Percentiles rank a stretch among this genome's conserved stretches.
Conservation (phyloP, 352 stramenopile species). For the Pythium dissimile region DNA sequence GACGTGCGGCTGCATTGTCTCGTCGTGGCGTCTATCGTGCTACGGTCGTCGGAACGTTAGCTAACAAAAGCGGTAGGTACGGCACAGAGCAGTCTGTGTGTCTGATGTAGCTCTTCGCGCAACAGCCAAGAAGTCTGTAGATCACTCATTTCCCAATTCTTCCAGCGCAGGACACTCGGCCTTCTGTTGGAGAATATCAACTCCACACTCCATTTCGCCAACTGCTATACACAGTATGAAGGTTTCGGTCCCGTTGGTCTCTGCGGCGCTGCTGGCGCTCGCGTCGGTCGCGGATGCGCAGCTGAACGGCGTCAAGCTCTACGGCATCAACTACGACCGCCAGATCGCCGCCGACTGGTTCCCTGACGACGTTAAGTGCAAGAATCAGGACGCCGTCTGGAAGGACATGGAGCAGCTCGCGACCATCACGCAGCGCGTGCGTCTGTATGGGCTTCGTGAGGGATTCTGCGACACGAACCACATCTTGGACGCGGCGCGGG, state of each 20-base stretch:
- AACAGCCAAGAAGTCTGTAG: not conserved
- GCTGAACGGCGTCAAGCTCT: conserved; percentile 47
- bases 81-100: not conserved
- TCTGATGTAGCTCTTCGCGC: not conserved
- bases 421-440: conserved; percentile 44
- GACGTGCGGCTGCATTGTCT: not conserved
- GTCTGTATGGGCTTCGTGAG: conserved; percentile 66
- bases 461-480: conserved; percentile 39
- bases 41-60: not conserved
- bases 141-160: conserved; percentile 16
- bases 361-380: conserved; percentile 32
- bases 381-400: conserved; percentile 36
- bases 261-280: conserved; percentile 1
- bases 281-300: conserved; percentile 15
- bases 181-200: not conserved
- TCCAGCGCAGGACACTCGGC: not conserved
- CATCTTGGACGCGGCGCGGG: conserved; percentile 44
- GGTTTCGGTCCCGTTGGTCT: conserved; percentile 3
- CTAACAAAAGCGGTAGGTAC: too few species aligned
- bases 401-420: conserved; percentile 55
- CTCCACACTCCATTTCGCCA: not conserved
- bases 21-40: not conserved
- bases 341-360: conserved; percentile 55
- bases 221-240: conserved; percentile 24
- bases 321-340: conserved; percentile 77